These are phyloP conservation scores for Seiridium unicorne DNA, from an alignment of 2,329 filamentous ascomycete genomes.

Conservation along the genomic window DNA sequence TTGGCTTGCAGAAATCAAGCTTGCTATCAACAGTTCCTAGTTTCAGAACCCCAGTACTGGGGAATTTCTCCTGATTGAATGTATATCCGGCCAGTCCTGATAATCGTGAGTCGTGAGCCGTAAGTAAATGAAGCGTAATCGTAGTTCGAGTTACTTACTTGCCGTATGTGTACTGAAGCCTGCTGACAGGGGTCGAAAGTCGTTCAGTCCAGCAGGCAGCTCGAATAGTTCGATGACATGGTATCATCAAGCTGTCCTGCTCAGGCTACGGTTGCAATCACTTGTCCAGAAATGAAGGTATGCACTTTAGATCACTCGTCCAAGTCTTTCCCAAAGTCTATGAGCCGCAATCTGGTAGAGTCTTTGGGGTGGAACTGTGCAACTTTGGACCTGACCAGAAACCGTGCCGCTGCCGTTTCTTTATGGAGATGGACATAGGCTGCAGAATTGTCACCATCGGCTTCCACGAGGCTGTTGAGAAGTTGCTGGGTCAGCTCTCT, in stretches of 20 bases:
- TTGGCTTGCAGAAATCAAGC: no score
- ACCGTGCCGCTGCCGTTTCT: conserved; percentile 62
- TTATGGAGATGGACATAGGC: conserved; percentile 57
- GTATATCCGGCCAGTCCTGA: no score
- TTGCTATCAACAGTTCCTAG: background rate
- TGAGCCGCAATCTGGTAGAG: conserved; percentile 54
- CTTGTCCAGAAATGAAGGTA: no score
- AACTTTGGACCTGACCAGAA: conserved; percentile 63
- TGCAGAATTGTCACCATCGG: conserved; percentile 51
- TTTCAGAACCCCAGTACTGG: background rate
- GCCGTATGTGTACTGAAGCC: no score
- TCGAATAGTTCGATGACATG: no score
- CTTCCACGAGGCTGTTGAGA: conserved; percentile 55
- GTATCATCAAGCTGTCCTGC: no score
- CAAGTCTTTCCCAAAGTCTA: conserved; percentile 65
- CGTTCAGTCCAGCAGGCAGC: no score
- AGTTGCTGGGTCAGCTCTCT: conserved; percentile 58
- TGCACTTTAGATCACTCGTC: conserved; percentile 40
- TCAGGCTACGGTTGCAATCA: no score
- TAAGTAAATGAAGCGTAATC: no score
- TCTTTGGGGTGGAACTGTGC: conserved; percentile 66
- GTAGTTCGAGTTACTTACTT: no score
- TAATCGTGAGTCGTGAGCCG: no score
- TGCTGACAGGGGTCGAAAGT: no score
- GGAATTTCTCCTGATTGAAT: background rate